Base-by-base conservation (phyloP, 1,284 basidiomycete species). In the Pascua guehoae region DNA sequence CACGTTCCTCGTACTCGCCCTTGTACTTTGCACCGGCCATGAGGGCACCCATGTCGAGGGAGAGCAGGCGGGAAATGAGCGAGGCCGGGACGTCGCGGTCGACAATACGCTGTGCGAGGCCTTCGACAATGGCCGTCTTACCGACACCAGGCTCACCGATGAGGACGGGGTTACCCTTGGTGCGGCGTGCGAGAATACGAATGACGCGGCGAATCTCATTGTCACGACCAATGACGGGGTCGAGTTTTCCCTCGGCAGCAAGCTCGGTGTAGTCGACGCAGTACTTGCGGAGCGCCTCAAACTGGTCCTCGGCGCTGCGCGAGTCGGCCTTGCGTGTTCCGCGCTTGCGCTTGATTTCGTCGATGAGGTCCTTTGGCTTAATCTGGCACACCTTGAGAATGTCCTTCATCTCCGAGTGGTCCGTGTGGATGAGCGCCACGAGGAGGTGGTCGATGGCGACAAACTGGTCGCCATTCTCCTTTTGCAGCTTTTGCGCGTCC, bases 1-100 rank as follows among this genome's bases (percentile, higher is more conserved):
- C 86, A 49, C 95, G 88, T 74, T 98, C 95, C 78, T 98, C 95
- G 77, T 94, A 98, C 79, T 98, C 92, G 59, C 94, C 94, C 76
- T 91, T 92, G 81, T 91, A 95, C 75, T 91, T 93, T 41, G 79
- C 94, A 53, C 95, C 92, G 8, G 93, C 91, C 88, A 94, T 95
- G 58, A 97, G 83, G 0, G 93, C 89, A 64, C 92, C 95, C 86
- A 97, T 89, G 74, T 97, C 94, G 49, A 79, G 70, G 11, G 76
- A 67, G 69, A 85, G 90, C n/a, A 97, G 81, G 38, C 89, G 84
- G 41, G 86, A 86, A 53, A 96, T 82, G 36, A 96, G 83, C 58
- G 82, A 85, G n/a, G 90, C 90, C 32, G 94, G 93, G 7, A 97
- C 92, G 76, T 97, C 92, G 54, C 92, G 86, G 69, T 95, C 92